These are phyloP conservation scores for Holtermanniella nyarrowii DNA, from an alignment of 768 basidiomycete species.

Conservation along the genomic window DNA sequence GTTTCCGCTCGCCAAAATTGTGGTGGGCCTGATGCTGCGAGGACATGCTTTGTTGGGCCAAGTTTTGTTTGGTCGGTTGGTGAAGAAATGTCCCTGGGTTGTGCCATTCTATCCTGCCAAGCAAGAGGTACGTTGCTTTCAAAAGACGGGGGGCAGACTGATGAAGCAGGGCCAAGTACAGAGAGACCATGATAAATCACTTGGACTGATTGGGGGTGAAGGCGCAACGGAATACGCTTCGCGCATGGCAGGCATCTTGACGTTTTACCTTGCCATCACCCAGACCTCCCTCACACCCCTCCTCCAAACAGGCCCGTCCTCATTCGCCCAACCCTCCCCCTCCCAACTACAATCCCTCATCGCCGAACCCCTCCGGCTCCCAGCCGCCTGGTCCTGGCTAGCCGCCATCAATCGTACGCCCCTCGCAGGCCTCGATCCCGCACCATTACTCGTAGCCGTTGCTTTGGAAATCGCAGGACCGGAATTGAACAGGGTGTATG, in stretches of 20 bases:
- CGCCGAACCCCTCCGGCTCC: constrained; percentile 16
- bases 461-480: constrained; percentile 24
- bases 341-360: constrained; percentile 23
- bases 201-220: constrained; percentile 47
- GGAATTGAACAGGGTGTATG: constrained; percentile 21
- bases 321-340: constrained; percentile 6
- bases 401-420: constrained; percentile 18
- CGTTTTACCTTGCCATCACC: constrained; percentile 74
- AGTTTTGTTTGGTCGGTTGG: constrained; percentile 71
- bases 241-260: constrained; percentile 67
- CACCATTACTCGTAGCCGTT: constrained; percentile 19
- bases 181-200: constrained; percentile 42
- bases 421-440: constrained; percentile 14
- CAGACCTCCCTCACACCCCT: constrained; percentile 24
- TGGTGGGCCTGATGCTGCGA: constrained; percentile 55
- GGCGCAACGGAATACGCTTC: constrained; percentile 52
- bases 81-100: constrained; percentile 83
- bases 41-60: constrained; percentile 54
- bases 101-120: constrained; percentile 56
- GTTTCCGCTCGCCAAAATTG: constrained; percentile 65
- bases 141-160: neutral
- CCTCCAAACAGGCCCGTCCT: constrained; percentile 13
- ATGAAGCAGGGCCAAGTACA: constrained; percentile 37
- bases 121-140: constrained; percentile 43
- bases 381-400: constrained; percentile 34